A percentile compares a stretch with the other conserved stretches of the same genome.
Conservation (phyloP, 306 rosid species). For the Spatholobus suberectus region DNA sequence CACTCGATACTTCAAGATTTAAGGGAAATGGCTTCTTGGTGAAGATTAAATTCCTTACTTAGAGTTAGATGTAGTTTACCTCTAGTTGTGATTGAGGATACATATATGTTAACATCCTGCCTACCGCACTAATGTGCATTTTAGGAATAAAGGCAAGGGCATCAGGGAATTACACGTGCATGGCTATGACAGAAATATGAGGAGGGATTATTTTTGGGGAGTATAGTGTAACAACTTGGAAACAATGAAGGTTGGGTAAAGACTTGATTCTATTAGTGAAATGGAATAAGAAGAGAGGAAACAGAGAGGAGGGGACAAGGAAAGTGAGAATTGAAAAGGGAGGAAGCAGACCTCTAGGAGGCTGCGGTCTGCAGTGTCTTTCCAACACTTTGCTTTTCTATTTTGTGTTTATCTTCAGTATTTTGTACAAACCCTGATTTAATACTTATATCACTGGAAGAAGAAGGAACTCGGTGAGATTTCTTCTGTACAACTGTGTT, state of each 20-base stretch:
- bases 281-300: constrained; percentile 8
- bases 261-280: neutral
- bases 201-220: neutral
- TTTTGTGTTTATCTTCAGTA: constrained; percentile 4
- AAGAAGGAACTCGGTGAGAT: constrained; percentile 4
- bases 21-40: constrained; percentile 12
- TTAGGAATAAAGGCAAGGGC: constrained; percentile 3
- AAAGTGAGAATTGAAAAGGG: neutral
- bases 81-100: constrained; percentile 18
- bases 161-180: neutral
- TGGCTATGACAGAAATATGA: neutral
- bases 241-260: neutral
- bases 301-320: neutral
- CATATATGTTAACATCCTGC: neutral
- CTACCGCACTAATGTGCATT: neutral
- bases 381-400: neutral
- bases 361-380: neutral
- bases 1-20: neutral
- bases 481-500: constrained; percentile 3
- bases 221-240: neutral
- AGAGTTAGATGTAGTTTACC: neutral
- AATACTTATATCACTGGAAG: neutral
- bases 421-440: neutral
- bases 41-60: neutral
- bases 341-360: neutral